A percentile compares a stretch with the other conserved stretches of the same genome.
These are phyloP conservation scores for Graphiopsis chlorocephala DNA, from an alignment of 2,329 filamentous ascomycete species.

Conservation along the genomic window DNA sequence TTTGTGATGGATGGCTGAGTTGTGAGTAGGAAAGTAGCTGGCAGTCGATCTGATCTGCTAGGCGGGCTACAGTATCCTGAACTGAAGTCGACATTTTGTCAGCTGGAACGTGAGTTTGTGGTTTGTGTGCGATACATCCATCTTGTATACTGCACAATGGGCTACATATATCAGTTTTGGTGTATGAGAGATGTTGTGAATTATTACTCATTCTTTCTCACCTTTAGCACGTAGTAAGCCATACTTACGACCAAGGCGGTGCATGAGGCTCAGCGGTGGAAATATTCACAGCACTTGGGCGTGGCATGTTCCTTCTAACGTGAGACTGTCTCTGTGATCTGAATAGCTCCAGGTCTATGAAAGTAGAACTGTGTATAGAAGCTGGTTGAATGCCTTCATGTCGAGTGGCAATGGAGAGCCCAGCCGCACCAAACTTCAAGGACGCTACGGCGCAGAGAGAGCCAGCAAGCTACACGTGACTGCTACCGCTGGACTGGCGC, in stretches of 20 bases:
- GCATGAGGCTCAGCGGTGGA: neutral
- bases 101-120: neutral
- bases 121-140: neutral
- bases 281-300: neutral
- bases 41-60: slow-evolving; percentile 1
- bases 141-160: neutral
- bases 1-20: neutral
- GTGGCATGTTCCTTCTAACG: neutral
- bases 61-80: neutral
- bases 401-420: neutral
- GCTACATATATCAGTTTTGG: neutral
- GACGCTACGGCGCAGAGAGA: neutral
- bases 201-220: neutral
- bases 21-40: neutral
- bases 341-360: neutral
- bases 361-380: neutral
- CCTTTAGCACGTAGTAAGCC: neutral
- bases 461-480: neutral
- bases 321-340: neutral
- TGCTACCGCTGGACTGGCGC: neutral
- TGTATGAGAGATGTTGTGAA: neutral
- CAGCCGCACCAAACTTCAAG: neutral
- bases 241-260: neutral
- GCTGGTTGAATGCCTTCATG: too few species aligned
- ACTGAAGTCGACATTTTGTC: neutral